phyloP scores from a whole-genome alignment of 495 filamentous ascomycete species.

The Aspergillus kassunensis region DNA sequence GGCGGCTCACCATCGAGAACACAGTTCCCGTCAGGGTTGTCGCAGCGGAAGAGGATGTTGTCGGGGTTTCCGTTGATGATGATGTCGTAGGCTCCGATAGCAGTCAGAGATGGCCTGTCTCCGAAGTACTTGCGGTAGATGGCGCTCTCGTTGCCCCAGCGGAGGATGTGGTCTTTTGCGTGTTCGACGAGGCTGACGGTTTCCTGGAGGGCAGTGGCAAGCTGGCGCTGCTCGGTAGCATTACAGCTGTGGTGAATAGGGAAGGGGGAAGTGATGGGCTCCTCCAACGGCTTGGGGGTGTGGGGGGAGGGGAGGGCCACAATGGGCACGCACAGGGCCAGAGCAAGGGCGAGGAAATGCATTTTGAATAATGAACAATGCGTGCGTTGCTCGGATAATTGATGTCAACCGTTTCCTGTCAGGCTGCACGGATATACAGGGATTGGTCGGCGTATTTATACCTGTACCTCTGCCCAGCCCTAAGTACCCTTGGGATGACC shows the following conservation, averaged over 20 bases:
- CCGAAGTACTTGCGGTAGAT: slow-evolving; percentile 59
- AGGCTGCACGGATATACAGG: slow-evolving; percentile 4
- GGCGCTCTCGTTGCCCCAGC: slow-evolving; percentile 45
- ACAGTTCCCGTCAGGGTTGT: slow-evolving; percentile 57
- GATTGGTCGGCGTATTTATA: slow-evolving; percentile 5
- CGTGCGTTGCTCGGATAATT: neutral
- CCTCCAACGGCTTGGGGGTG: slow-evolving; percentile 6
- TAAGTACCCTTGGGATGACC: neutral
- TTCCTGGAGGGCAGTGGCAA: slow-evolving; percentile 46
- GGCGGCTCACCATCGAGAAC: slow-evolving; percentile 33
- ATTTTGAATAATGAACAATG: slow-evolving; percentile 5
- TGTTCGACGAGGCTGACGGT: slow-evolving; percentile 44
- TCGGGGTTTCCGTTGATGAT: slow-evolving; percentile 45
- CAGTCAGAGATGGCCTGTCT: slow-evolving; percentile 40
- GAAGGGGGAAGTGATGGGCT: slow-evolving; percentile 22
- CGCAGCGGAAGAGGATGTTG: slow-evolving; percentile 51
- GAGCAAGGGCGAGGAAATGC: slow-evolving; percentile 5
- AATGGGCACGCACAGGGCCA: slow-evolving; percentile 6
- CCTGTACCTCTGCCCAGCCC: neutral
- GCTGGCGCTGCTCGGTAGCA: slow-evolving; percentile 43
- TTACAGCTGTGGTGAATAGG: slow-evolving; percentile 57
- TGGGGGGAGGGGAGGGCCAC: slow-evolving; percentile 1
- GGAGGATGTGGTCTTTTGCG: slow-evolving; percentile 45
- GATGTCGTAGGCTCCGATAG: slow-evolving; percentile 50
- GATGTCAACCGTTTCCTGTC: neutral